Evolutionary conservation across 2,329 filamentous ascomycete genomes (phyloP), one percentile per base, ranked within the genome.

Genomic region (Teratosphaeriaceae sp.): DNA sequence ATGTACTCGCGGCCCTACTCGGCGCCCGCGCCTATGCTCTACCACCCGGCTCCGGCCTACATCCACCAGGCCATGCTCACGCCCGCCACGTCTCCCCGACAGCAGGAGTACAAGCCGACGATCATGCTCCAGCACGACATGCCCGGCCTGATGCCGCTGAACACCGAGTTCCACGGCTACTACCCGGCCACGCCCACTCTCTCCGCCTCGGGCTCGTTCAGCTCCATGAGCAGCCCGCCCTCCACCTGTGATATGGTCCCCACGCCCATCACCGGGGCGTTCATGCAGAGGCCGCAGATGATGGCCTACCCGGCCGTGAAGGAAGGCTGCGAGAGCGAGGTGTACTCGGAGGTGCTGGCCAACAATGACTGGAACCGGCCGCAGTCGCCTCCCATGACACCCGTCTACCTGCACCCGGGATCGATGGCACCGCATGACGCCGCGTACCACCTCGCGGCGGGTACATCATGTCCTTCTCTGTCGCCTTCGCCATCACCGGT

Each of bases 131-230:
- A 80, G 43, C 74, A 77, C 44, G 65, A 69, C 15, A 30, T 50
- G 35, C 53, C 52, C 16, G 47, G 44, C 19, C 67, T 62, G 56
- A 67, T 63, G 59, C 73, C 88, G 57, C 69, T 94, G 51, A 85
- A 94, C 65, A 87, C 85, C 13, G 83, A 88, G 55, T 77, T 85
- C 55, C 66, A 73, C 55, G 76, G 80, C 52, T 85, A 82, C 67
- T 87, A 86, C 60, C 89, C 89, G 24, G 82, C 87, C 6, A 96
- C 89, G 16, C 89, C 89, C 38, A 85, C 88, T 35, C 75, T 96
- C 57, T 95, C 89, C 19, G 82, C 85, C 2, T 84, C 87, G 22
- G 84, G 85, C 53, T 95, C 89, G 69, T 81, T 79, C 51, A 95
- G 88, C 73, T 81, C 79, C 44, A 84, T 88, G 58, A 88, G 86